Evolutionary conservation across 1,284 basidiomycete genomes (phyloP), one percentile per base, ranked within the genome.

Genomic region (Mixia osmundae): DNA sequence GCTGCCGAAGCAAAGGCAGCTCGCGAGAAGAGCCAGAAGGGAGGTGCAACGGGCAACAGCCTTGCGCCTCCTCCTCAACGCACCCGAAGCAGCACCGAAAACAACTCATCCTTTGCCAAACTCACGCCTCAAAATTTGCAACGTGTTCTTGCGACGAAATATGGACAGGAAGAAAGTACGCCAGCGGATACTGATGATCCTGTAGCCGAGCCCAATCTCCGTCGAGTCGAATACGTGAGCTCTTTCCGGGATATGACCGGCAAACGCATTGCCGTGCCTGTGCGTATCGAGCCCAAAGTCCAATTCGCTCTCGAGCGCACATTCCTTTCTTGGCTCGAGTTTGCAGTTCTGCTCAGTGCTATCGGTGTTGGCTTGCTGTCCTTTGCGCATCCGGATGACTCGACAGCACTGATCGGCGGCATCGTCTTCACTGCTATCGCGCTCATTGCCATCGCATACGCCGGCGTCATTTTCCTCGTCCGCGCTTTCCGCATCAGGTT

Each of bases 271-370:
- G 70, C 82, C 1, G 69, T 97, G 1, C 87, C 89, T 24, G 74
- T 97, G 23, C 70, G 89, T 35, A 69, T 97, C 39, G 89, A 97
- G 59, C 89, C 89, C 25, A 97, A 97, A 60, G 85, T 91, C 5
- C 91, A 91, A 54, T 97, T 95, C 55, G 89, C 89, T 3, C 78
- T 79, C 31, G 89, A 94, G 57, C 65, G 83, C 40, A 87, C 82
- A 3, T 27, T 40, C 4, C 27, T 43, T 34, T 38, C 47, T 3
- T 97, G 89, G 89, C 63, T 91, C 33, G 75, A 87, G 54, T 85
- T 80, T 50, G 72, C 77, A 1, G 78, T 95, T 41, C 69, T 87
- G 47, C 72, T 89, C 44, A 76, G 75, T 15, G 72, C 72, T 11
- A 82, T 94, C 45, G 80, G 83, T 7, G 85, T 83, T 27, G 72